Conservation (phyloP, 108 stramenopile genomes). For the Fragilaria radians region DNA sequence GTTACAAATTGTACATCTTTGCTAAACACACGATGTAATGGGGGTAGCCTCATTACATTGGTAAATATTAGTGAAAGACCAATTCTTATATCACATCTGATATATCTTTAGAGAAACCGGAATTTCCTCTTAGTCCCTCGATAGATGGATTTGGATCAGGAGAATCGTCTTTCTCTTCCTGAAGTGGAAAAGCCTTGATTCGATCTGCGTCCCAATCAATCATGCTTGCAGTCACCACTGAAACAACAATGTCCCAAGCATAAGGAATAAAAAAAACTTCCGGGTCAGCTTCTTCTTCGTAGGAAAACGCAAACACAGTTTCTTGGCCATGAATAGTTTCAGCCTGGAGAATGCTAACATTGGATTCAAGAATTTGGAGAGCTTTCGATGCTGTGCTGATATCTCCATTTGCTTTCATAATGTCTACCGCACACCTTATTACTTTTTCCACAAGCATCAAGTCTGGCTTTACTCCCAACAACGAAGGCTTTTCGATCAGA, state of each 20-base stretch:
- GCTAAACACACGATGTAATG: no score
- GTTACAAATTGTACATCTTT: no score
- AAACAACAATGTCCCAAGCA: constrained; percentile 67
- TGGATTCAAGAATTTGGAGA: constrained; percentile 30
- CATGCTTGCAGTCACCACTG: constrained; percentile 40
- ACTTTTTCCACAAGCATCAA: constrained; percentile 24
- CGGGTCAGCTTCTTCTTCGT: constrained; percentile 79
- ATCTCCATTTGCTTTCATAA: constrained; percentile 42
- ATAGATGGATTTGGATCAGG: neutral
- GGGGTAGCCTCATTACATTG: no score
- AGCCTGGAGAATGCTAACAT: constrained; percentile 25
- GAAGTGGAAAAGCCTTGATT: constrained; percentile 56
- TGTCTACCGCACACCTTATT: constrained; percentile 23
- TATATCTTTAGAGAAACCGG: constrained; percentile 7
- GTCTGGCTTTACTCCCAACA: constrained; percentile 25
- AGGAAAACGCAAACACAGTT: constrained; percentile 65
- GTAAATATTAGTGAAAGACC: neutral
- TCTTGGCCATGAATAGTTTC: neutral
- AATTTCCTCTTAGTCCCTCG: neutral
- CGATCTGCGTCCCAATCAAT: constrained; percentile 60
- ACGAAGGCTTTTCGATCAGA: constrained; percentile 6
- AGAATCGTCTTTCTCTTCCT: constrained; percentile 28
- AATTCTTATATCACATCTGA: constrained; percentile 14
- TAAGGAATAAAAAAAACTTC: constrained; percentile 80
- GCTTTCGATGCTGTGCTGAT: constrained; percentile 51